Evolutionary conservation across 208 protist species (phyloP).

Genomic region (Trypanosoma mega): DNA sequence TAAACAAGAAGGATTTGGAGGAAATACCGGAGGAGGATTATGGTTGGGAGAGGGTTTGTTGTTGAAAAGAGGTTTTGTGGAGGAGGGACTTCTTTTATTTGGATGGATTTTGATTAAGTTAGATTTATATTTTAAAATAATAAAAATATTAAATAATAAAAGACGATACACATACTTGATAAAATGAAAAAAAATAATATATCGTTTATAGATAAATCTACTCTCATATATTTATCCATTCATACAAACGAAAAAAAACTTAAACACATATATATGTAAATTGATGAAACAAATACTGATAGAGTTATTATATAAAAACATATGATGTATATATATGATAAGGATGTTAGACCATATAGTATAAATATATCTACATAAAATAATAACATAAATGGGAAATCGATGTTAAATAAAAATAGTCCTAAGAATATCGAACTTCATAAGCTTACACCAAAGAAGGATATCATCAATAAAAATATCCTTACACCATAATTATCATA

Average conservation of each 20-base stretch:
- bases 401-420: constrained; percentile 85
- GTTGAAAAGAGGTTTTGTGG: constrained; percentile 11
- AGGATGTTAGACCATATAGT: constrained; percentile 74
- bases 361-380: constrained; percentile 90
- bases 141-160: constrained; percentile 79
- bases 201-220: constrained; percentile 55
- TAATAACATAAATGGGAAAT: constrained; percentile 61
- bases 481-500: constrained; percentile 73
- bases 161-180: constrained; percentile 34
- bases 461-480: constrained; percentile 72
- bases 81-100: constrained; percentile 10
- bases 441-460: constrained; percentile 72
- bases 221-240: constrained; percentile 59
- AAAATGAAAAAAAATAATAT: constrained; percentile 45
- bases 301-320: constrained; percentile 78
- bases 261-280: constrained; percentile 53
- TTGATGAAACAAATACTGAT: constrained; percentile 55
- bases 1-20: constrained; percentile 13
- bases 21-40: neutral
- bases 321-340: constrained; percentile 72
- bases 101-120: constrained; percentile 13
- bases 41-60: neutral
- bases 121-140: constrained; percentile 45
- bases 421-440: constrained; percentile 75
- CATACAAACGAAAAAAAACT: constrained; percentile 44